Evolutionary conservation across 2,329 filamentous ascomycete genomes (phyloP), one percentile per base, ranked within the genome.

Genomic region (Albophoma yamanashiensis): DNA sequence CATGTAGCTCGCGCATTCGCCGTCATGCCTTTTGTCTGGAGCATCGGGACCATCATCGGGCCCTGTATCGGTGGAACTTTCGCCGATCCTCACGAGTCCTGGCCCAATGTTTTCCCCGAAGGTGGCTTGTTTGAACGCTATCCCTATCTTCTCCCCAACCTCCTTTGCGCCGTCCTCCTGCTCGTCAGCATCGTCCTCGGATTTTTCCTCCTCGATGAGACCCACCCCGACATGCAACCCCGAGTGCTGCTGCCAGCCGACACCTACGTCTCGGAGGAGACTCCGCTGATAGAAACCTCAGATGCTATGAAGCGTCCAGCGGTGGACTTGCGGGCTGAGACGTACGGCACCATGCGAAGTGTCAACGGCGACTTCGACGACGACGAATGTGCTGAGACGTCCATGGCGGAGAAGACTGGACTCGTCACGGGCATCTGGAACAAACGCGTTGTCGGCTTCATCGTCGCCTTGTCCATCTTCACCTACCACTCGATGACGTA

Each of bases 401-500:
- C 63, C 31, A 66, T 67, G 56, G 64, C 67, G 38, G 72, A 77
- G 62, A 75, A 74, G 65, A 67, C 66, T 6, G 64, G 64, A 5
- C 71, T 69, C 61, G 66, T 69, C 31, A 64, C 64, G 60, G 77
- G 69, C 66, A 78, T 82, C 62, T 83, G 81, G 73, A 79, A 76
- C 71, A 79, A 79, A 73, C 83, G 82, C 47, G 86, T 96, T 62
- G 78, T 89, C 65, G 86, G 89, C 73, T 83, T 96, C 58, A 85
- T 94, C 45, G 69, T 91, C n/a, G 88, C 92, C 1, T 77, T 97
- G 56, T 90, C 89, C 53, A 90, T 97, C 64, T 96, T 96, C 76
- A 94, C 91, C 5, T 96, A 96, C 71, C 92, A 97, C 74, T 91
- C 89, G 43, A 97, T 97, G 92, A 92, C 89, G 0, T 97, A 91